These are phyloP conservation scores for Candida khao-thaluensis DNA, from an alignment of 805 yeast species.

Conservation along the genomic window DNA sequence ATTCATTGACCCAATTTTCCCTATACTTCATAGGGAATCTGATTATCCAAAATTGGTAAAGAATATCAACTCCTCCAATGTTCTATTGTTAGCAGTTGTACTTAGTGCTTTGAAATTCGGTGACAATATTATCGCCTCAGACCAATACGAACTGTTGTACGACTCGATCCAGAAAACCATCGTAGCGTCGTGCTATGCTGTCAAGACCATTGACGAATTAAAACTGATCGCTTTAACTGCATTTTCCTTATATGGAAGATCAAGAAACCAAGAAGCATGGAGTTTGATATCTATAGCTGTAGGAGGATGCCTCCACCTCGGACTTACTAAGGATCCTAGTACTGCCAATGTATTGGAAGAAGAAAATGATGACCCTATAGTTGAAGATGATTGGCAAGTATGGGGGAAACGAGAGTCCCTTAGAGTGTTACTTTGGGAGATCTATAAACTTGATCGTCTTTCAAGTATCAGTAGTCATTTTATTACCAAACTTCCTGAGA, in stretches of 20 bases:
- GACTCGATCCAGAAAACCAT: slow-evolving; percentile 10
- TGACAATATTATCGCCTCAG: slow-evolving; percentile 5
- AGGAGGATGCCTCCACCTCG: slow-evolving; percentile 18
- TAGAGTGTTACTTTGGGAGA: slow-evolving; percentile 17
- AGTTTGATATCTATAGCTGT: slow-evolving; percentile 17
- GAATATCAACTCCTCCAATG: slow-evolving; percentile 6
- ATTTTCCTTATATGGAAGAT: slow-evolving; percentile 13
- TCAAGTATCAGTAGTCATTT: slow-evolving; percentile 16
- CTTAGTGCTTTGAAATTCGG: slow-evolving; percentile 12
- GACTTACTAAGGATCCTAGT: slow-evolving; percentile 13
- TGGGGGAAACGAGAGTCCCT: slow-evolving; percentile 16
- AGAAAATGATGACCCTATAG: slow-evolving; percentile 2
- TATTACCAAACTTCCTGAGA: slow-evolving; percentile 13
- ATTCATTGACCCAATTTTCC: slow-evolving; percentile 16
- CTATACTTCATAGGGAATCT: slow-evolving; percentile 14
- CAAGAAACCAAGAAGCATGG: slow-evolving; percentile 18
- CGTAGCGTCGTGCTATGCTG: slow-evolving; percentile 16
- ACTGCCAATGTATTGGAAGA: not conserved
- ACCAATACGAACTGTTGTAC: slow-evolving; percentile 11
- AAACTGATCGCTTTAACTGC: slow-evolving; percentile 17
- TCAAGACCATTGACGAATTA: slow-evolving; percentile 13
- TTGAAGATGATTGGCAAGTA: slow-evolving; percentile 12
- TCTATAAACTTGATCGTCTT: slow-evolving; percentile 17
- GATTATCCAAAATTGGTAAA: slow-evolving; percentile 9
- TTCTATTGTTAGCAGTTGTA: slow-evolving; percentile 14